Conservation (phyloP, 257 asterid species). For the Plantago ovata region DNA sequence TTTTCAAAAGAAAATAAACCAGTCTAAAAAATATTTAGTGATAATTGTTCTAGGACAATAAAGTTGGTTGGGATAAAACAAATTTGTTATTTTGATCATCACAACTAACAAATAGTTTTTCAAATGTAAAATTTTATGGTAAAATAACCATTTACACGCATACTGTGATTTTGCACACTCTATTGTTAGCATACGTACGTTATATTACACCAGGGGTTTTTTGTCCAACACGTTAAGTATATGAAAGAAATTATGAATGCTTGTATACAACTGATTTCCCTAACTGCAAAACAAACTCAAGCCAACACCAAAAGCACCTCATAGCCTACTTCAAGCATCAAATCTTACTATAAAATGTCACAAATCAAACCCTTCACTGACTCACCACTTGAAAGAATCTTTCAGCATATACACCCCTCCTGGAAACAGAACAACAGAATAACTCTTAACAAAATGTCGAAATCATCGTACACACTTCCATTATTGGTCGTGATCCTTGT, state of each 20-base stretch:
- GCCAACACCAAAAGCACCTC: conserved; percentile 25
- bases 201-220: no score
- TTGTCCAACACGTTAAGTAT: no score
- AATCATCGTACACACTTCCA: conserved; percentile 5
- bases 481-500: conserved; percentile 9
- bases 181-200: no score
- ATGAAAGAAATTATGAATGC: no score
- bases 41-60: no score
- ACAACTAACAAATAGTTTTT: not conserved
- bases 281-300: conserved; percentile 18
- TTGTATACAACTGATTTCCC: not conserved
- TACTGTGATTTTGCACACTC: no score
- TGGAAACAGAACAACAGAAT: not conserved
- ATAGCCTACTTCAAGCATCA: not conserved
- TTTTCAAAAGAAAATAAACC: no score
- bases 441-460: not conserved
- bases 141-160: not conserved
- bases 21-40: no score
- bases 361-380: not conserved
- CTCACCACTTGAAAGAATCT: not conserved
- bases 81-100: not conserved
- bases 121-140: not conserved
- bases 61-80: no score
- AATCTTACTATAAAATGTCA: conserved; percentile 12
- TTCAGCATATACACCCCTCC: not conserved